Conservation (phyloP, 805 yeast genomes). For the Ogataea chonburiensis region DNA sequence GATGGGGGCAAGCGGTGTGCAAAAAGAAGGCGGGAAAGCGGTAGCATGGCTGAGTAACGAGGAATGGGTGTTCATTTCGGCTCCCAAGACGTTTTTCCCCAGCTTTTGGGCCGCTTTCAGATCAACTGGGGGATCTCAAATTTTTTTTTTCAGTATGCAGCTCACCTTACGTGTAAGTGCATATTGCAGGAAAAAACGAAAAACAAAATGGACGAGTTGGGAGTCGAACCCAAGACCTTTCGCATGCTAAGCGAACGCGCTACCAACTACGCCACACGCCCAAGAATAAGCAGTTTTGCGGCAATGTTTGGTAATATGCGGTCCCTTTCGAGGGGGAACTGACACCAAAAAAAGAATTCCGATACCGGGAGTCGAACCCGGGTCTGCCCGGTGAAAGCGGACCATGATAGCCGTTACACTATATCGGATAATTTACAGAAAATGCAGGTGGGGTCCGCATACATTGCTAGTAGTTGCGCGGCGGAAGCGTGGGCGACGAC, state of each 20-base stretch:
- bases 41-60: no score
- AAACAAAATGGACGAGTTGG: conserved; percentile 62
- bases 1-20: conserved; percentile 2
- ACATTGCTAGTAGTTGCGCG: conserved; percentile 4
- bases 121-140: conserved; percentile 1
- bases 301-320: not conserved
- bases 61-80: not conserved
- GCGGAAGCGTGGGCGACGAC: conserved; percentile 6
- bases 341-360: conserved; percentile 39
- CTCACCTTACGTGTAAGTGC: conserved; percentile 14
- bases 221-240: conserved; percentile 81
- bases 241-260: conserved; percentile 83
- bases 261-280: conserved; percentile 86
- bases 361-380: conserved; percentile 89
- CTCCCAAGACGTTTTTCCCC: not conserved
- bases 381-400: conserved; percentile 85
- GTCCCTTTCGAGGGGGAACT: not conserved
- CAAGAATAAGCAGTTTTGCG: conserved; percentile 25
- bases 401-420: conserved; percentile 86
- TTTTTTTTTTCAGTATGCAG: conserved; percentile 9
- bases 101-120: conserved; percentile 1
- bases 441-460: not conserved
- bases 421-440: conserved; percentile 50
- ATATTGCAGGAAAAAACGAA: conserved; percentile 8
- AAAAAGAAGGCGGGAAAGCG: not conserved